A percentile compares a stretch with the other conserved stretches of the same genome.
phyloP scores from a whole-genome alignment of 2,329 filamentous ascomycete species.

The Dryadomyces sulphureus region DNA sequence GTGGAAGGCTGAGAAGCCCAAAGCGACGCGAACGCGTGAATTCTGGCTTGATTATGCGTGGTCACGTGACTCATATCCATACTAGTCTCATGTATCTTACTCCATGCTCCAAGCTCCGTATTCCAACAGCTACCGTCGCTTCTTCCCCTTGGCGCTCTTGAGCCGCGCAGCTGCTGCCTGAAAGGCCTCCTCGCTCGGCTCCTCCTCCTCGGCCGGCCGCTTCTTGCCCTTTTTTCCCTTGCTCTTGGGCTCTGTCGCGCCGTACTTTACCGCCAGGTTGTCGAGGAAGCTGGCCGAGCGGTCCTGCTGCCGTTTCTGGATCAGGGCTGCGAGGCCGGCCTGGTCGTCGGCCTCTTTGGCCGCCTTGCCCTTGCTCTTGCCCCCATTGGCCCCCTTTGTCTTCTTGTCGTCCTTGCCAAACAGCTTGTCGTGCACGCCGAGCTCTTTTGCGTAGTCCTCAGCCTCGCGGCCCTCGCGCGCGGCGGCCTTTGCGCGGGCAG shows the following conservation, averaged over 20 bases:
- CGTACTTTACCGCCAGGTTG: constrained; percentile 64
- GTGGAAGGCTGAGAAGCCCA: background rate
- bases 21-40: background rate
- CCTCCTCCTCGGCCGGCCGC: constrained; percentile 33
- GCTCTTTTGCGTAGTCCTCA: constrained; percentile 56
- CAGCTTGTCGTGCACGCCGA: constrained; percentile 59
- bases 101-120: background rate
- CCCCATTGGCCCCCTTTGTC: constrained; percentile 15
- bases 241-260: constrained; percentile 23
- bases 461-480: constrained; percentile 58
- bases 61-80: background rate
- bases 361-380: background rate
- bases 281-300: constrained; percentile 52
- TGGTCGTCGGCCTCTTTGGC: constrained; percentile 10
- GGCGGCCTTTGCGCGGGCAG: constrained; percentile 44
- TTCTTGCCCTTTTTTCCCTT: constrained; percentile 31
- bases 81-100: background rate
- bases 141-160: constrained; percentile 18
- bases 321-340: constrained; percentile 37
- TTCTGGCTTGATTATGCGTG: background rate
- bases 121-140: constrained; percentile 4
- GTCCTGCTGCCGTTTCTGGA: constrained; percentile 53
- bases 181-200: constrained; percentile 47
- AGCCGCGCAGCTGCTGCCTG: constrained; percentile 39
- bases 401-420: constrained; percentile 38